phyloP scores from a whole-genome alignment of 2,329 filamentous ascomycete species.

The Sordariomycetes sp. region DNA sequence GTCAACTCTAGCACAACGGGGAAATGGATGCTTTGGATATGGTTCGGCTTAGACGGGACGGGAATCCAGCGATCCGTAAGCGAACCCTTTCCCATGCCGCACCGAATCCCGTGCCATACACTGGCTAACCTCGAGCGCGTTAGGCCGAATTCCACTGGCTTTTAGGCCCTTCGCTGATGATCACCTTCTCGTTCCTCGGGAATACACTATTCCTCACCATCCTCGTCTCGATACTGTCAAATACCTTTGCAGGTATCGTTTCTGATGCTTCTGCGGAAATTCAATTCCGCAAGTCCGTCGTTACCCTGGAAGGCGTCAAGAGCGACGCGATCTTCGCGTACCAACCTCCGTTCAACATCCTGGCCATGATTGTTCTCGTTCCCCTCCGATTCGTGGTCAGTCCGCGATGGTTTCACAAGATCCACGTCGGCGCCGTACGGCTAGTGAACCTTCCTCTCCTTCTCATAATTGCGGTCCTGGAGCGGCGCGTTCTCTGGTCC shows the following conservation, averaged over 20 bases:
- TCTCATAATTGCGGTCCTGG: conserved; percentile 58
- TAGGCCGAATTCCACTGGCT: conserved; percentile 65
- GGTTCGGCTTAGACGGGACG: conserved; percentile 74
- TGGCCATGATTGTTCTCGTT: conserved; percentile 63
- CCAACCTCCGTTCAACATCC: conserved; percentile 72
- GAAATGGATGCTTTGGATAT: conserved; percentile 91
- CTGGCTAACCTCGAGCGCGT: not conserved
- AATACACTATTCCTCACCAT: conserved; percentile 87
- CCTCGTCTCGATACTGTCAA: conserved; percentile 75
- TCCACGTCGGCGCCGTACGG: conserved; percentile 69
- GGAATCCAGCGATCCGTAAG: conserved; percentile 47
- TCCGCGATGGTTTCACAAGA: conserved; percentile 84
- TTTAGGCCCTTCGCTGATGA: conserved; percentile 71
- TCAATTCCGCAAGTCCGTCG: conserved; percentile 68
- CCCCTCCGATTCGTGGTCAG: conserved; percentile 69
- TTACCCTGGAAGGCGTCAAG: conserved; percentile 80
- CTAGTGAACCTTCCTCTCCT: conserved; percentile 66
- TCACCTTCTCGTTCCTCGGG: conserved; percentile 74
- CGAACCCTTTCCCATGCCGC: not conserved
- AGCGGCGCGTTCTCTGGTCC: conserved; percentile 36
- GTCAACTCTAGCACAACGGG: conserved; percentile 47
- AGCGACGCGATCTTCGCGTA: conserved; percentile 76
- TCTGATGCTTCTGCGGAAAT: conserved; percentile 72
- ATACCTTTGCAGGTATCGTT: conserved; percentile 72
- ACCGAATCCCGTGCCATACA: not conserved